A percentile compares a stretch with the other conserved stretches of the same genome.
Evolutionary conservation across 306 rosid species (phyloP).

Genomic region (Prunus mira): DNA sequence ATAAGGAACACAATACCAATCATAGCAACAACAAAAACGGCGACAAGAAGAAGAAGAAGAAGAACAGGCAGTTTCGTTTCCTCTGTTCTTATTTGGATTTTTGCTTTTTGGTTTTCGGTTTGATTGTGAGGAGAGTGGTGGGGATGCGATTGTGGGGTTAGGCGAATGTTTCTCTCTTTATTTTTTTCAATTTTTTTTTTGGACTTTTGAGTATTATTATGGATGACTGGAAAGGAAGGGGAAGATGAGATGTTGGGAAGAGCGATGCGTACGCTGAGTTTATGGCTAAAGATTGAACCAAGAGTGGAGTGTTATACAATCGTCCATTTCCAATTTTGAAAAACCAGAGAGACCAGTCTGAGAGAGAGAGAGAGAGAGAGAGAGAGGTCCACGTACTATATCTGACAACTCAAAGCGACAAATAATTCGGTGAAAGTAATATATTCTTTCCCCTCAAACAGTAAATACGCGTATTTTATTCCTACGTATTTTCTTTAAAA

Average conservation of each 20-base stretch:
- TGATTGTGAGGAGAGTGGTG: neutral
- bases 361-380: neutral
- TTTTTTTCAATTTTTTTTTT: neutral
- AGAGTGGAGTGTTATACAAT: neutral
- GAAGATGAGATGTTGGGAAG: constrained; percentile 1
- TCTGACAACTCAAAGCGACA: constrained; percentile 8
- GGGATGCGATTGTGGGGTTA: neutral
- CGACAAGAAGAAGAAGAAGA: neutral
- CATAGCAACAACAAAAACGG: neutral
- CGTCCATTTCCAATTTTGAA: constrained; percentile 6
- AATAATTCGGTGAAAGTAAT: neutral
- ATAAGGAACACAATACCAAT: constrained; percentile 18
- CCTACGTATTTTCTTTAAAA: neutral
- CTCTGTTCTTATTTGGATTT: neutral
- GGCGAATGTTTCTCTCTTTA: constrained; percentile 2
- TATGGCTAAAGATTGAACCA: neutral
- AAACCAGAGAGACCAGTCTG: neutral
- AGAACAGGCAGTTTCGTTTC: neutral
- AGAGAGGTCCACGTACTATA: neutral
- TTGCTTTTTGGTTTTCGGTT: neutral
- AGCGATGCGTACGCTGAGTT: constrained; percentile 8
- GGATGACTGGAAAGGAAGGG: neutral
- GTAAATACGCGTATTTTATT: neutral
- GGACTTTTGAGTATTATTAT: neutral
- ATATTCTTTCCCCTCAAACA: neutral